phyloP scores from a whole-genome alignment of 495 filamentous ascomycete species.

The Paragyromitra xinjiangensis region DNA sequence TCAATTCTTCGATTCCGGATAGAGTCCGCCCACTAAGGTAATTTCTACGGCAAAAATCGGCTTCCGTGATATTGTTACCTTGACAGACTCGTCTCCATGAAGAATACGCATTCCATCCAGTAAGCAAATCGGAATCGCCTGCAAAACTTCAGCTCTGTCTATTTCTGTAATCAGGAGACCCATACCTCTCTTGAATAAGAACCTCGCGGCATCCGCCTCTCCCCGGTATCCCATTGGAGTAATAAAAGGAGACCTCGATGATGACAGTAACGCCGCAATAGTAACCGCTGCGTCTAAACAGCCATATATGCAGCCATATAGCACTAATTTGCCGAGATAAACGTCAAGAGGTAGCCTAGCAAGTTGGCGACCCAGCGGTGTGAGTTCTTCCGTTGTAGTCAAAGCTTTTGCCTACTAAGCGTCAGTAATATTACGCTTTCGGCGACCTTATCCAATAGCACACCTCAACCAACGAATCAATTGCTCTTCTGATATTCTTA shows the following conservation, averaged over 20 bases:
- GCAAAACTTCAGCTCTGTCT: constrained; percentile 8
- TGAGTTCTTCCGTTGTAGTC: constrained; percentile 80
- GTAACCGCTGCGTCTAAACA: constrained; percentile 90
- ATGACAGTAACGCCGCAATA: constrained; percentile 89
- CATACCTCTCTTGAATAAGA: constrained; percentile 73
- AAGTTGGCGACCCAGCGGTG: constrained; percentile 82
- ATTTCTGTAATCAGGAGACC: constrained; percentile 34
- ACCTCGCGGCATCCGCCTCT: constrained; percentile 78
- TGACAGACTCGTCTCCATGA: constrained; percentile 83
- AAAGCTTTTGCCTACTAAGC: constrained; percentile 69
- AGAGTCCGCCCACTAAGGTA: constrained; percentile 85
- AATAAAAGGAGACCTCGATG: constrained; percentile 92
- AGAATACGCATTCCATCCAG: constrained; percentile 90
- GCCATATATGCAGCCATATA: constrained; percentile 82
- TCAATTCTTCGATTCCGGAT: constrained; percentile 90
- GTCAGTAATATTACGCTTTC: constrained; percentile 12
- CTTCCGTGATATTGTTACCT: constrained; percentile 72
- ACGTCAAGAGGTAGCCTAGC: constrained; percentile 91
- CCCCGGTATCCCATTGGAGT: constrained; percentile 81
- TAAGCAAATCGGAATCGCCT: constrained; percentile 87
- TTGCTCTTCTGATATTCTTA: constrained; percentile 89
- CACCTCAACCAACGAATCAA: constrained; percentile 92
- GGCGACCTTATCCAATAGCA: background rate
- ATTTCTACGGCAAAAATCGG: constrained; percentile 89
- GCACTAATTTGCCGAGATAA: constrained; percentile 89